A percentile compares a stretch with the other conserved stretches of the same genome.
Evolutionary conservation across 2,329 filamentous ascomycete genomes (phyloP).

Genomic region (Cyphellophora attinorum): DNA sequence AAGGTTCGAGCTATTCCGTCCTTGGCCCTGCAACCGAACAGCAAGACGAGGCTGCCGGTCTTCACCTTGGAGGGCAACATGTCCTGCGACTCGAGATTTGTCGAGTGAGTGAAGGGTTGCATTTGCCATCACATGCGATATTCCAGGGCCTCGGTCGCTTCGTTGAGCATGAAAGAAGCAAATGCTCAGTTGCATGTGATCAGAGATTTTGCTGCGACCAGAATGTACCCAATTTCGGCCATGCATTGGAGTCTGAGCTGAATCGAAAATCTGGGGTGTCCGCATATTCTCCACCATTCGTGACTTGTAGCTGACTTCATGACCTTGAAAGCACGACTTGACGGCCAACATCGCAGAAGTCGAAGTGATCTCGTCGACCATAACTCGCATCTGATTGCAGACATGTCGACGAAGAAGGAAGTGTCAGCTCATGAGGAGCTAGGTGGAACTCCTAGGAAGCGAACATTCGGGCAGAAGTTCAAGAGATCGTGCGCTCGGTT

Average conservation of each 20-base stretch:
- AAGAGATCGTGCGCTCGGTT: conserved; percentile 24
- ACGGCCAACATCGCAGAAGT: not conserved
- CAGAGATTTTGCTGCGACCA: no score
- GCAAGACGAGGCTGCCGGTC: not conserved
- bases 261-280: no score
- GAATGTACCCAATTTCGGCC: no score
- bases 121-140: no score
- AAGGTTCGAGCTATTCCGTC: no score
- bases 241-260: no score
- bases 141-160: no score
- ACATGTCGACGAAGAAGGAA: not conserved
- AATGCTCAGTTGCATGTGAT: not conserved
- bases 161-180: no score
- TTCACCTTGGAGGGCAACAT: not conserved
- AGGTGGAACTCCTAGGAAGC: not conserved
- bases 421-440: not conserved
- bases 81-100: not conserved
- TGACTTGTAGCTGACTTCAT: not conserved
- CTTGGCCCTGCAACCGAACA: no score
- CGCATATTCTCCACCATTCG: no score
- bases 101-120: no score
- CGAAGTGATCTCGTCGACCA: not conserved
- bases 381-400: not conserved
- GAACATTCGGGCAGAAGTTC: conserved; percentile 7
- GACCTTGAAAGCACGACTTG: not conserved